A percentile compares a stretch with the other conserved stretches of the same genome.
Evolutionary conservation across 2,329 filamentous ascomycete species (phyloP).

Genomic region (Cladosporium sp.): DNA sequence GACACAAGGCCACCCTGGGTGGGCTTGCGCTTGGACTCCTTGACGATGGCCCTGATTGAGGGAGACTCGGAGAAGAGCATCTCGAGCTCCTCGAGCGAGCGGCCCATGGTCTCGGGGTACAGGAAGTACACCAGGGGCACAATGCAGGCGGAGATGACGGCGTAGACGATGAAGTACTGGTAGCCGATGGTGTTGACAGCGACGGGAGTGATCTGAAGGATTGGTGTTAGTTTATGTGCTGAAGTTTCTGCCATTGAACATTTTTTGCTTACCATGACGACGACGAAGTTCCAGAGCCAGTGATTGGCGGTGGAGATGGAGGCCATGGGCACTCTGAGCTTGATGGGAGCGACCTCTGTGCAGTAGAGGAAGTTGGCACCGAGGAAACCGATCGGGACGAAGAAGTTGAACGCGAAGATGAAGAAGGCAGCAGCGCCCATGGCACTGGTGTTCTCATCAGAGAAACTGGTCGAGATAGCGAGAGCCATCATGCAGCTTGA

Average conservation of each 20-base stretch:
- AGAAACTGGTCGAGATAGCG: slow-evolving; percentile 53
- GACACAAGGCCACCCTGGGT: slow-evolving; percentile 14
- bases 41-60: slow-evolving; percentile 9
- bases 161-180: slow-evolving; percentile 20
- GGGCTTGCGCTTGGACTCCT: slow-evolving; percentile 18
- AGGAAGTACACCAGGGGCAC: slow-evolving; percentile 42
- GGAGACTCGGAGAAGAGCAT: slow-evolving; percentile 36
- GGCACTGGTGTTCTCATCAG: slow-evolving; percentile 16
- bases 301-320: slow-evolving; percentile 17
- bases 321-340: slow-evolving; percentile 32
- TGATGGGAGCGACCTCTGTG: slow-evolving; percentile 37
- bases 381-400: slow-evolving; percentile 32
- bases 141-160: slow-evolving; percentile 15
- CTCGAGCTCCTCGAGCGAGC: slow-evolving; percentile 44
- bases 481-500: slow-evolving; percentile 56
- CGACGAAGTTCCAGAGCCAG: slow-evolving; percentile 39
- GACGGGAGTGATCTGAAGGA: slow-evolving; percentile 34
- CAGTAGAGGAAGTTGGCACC: slow-evolving; percentile 27
- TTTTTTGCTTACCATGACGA: slow-evolving; percentile 14
- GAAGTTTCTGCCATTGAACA: too few relatives aligned
- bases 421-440: slow-evolving; percentile 31
- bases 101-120: slow-evolving; percentile 43
- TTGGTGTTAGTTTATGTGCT: neutral
- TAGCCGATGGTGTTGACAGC: slow-evolving; percentile 21
- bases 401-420: slow-evolving; percentile 33